Conservation (phyloP, 306 rosid species). For the Ziziphus jujuba region DNA sequence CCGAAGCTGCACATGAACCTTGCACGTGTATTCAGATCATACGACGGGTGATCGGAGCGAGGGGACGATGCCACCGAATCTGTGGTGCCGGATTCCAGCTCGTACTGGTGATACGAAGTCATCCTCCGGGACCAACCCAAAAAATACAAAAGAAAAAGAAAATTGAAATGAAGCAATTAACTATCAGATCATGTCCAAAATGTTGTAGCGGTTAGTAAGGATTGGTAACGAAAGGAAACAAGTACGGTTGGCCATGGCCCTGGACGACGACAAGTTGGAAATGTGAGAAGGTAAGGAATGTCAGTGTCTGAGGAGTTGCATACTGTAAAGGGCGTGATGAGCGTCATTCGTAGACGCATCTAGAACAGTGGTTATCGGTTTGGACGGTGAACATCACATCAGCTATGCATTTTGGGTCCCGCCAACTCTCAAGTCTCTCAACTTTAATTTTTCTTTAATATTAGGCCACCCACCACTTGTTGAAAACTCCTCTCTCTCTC, state of each 20-base stretch:
- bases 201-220: no score
- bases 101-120: slow-evolving; percentile 55
- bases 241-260: no score
- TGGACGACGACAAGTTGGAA: no score
- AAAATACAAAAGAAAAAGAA: neutral
- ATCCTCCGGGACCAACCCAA: slow-evolving; percentile 26
- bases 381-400: neutral
- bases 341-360: neutral
- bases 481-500: no score
- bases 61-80: slow-evolving; percentile 84
- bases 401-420: neutral
- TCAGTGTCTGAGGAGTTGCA: neutral
- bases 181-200: no score
- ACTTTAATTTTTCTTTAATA: no score
- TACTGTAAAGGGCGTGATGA: neutral
- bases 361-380: neutral
- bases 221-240: no score
- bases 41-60: slow-evolving; percentile 51
- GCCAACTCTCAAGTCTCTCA: neutral
- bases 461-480: no score
- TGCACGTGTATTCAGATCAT: slow-evolving; percentile 48
- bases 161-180: no score
- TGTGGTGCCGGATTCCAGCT: slow-evolving; percentile 44
- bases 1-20: slow-evolving; percentile 99
- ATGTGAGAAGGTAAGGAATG: slow-evolving; percentile 5